Percentiles rank a stretch among this genome's conserved stretches.
phyloP scores from a whole-genome alignment of 1,284 basidiomycete genomes.

The Stereum hirsutum region DNA sequence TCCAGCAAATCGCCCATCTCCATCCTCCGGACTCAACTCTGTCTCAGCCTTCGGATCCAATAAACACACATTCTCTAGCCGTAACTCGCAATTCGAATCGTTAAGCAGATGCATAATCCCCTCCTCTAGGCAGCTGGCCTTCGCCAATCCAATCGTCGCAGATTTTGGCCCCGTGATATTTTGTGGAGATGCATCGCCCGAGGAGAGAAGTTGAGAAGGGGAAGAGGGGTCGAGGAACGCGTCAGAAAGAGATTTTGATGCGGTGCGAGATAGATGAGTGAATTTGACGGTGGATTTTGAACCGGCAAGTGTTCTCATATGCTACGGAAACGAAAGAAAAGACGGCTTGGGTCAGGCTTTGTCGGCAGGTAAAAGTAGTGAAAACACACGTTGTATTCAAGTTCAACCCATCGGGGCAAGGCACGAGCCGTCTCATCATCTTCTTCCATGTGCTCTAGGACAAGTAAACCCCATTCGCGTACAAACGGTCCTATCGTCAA shows the following conservation, averaged over 20 bases:
- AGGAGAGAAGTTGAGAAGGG: conserved; percentile 11
- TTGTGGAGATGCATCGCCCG: conserved; percentile 3
- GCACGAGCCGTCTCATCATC: conserved; percentile 68
- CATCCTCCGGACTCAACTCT: conserved; percentile 67
- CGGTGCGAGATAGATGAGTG: conserved; percentile 72
- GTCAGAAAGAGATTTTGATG: conserved; percentile 47
- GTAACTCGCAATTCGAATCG: conserved; percentile 43
- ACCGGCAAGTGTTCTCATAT: conserved; percentile 79
- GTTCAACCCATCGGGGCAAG: conserved; percentile 83
- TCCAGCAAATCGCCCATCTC: conserved; percentile 64
- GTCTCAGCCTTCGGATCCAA: conserved; percentile 80
- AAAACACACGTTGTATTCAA: conserved; percentile 54
- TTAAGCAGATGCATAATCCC: conserved; percentile 62
- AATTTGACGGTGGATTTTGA: conserved; percentile 63
- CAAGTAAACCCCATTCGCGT: too few species aligned
- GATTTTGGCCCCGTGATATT: neutral
- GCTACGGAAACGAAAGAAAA: conserved; percentile 32
- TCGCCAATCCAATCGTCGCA: conserved; percentile 20
- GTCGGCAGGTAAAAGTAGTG: conserved; percentile 22
- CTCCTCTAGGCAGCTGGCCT: conserved; percentile 47
- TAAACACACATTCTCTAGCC: conserved; percentile 66
- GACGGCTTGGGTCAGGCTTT: neutral
- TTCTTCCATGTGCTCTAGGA: conserved; percentile 98
- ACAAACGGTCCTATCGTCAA: too few species aligned
- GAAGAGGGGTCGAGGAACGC: conserved; percentile 22